Percentiles rank a stretch among this genome's conserved stretches.
These are phyloP conservation scores for Beauveria sp. DNA, from an alignment of 2,329 filamentous ascomycete genomes.

Conservation along the genomic window DNA sequence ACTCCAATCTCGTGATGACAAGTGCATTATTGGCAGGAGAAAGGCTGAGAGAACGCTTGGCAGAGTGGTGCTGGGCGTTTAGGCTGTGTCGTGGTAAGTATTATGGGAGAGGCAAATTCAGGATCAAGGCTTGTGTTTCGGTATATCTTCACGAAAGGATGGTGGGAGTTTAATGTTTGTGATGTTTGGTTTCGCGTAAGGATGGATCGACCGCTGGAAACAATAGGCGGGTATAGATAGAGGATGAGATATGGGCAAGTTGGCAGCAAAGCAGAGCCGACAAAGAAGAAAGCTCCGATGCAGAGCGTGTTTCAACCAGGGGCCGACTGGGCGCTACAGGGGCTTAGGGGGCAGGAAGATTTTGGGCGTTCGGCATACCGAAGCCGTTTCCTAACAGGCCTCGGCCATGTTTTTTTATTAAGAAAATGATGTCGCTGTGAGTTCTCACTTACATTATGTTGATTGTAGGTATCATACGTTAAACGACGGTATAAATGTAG, in stretches of 20 bases:
- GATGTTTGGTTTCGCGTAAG: background rate
- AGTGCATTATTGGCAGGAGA: background rate
- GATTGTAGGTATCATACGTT: too few species aligned
- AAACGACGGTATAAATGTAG: too few species aligned
- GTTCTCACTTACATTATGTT: too few species aligned
- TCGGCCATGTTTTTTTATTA: too few species aligned
- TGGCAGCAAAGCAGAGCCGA: background rate
- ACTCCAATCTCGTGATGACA: background rate
- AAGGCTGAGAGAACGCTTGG: background rate
- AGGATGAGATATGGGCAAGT: background rate
- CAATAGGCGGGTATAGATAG: background rate
- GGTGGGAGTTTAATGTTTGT: background rate
- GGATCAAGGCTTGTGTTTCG: background rate
- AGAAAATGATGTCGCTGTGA: too few species aligned
- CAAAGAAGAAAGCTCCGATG: background rate
- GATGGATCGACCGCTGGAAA: background rate
- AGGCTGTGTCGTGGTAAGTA: background rate
- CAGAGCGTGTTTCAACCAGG: background rate
- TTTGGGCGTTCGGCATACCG: too few species aligned
- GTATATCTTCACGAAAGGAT: background rate
- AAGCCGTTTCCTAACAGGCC: too few species aligned
- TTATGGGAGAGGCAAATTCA: background rate
- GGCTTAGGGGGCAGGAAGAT: background rate
- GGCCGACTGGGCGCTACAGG: background rate
- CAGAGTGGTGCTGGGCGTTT: background rate